Evolutionary conservation across 1,139 yeast species (phyloP).

Genomic region (Magnusiomyces tetraspermus): DNA sequence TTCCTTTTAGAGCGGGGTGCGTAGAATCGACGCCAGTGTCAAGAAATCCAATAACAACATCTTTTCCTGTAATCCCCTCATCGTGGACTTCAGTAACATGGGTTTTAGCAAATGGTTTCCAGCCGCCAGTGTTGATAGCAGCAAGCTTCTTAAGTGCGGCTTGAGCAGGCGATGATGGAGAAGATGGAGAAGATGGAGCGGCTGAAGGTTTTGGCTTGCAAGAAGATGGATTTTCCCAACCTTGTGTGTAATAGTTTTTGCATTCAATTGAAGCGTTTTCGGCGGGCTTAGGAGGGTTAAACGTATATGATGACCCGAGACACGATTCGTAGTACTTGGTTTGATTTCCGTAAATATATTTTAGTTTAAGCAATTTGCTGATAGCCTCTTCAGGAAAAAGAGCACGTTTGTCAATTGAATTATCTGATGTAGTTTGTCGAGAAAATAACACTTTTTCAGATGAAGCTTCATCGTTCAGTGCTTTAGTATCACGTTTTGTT

Average conservation of each 20-base stretch:
- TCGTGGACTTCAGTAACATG: constrained; percentile 18
- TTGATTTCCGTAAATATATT: neutral
- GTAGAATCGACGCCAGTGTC: constrained; percentile 20
- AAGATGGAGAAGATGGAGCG: neutral
- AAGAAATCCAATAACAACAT: constrained; percentile 17
- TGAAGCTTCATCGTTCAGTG: neutral
- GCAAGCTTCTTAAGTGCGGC: neutral
- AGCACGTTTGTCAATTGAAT: neutral
- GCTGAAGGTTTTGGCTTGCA: neutral
- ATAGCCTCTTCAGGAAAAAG: neutral
- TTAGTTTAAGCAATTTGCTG: neutral
- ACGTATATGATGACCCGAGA: neutral
- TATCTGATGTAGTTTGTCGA: neutral
- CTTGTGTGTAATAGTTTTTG: neutral
- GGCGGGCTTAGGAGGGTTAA: neutral
- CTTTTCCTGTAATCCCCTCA: constrained; percentile 16
- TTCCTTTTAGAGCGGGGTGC: constrained; percentile 18
- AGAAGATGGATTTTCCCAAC: neutral
- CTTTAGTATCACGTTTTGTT: neutral
- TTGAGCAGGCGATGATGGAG: neutral
- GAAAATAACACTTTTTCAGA: neutral
- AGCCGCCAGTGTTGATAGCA: neutral
- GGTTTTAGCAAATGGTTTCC: constrained; percentile 13
- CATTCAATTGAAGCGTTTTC: neutral
- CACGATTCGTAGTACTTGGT: neutral